Evolutionary conservation across 495 filamentous ascomycete species (phyloP), one percentile per base, ranked within the genome.

Genomic region (Tuber indicum): DNA sequence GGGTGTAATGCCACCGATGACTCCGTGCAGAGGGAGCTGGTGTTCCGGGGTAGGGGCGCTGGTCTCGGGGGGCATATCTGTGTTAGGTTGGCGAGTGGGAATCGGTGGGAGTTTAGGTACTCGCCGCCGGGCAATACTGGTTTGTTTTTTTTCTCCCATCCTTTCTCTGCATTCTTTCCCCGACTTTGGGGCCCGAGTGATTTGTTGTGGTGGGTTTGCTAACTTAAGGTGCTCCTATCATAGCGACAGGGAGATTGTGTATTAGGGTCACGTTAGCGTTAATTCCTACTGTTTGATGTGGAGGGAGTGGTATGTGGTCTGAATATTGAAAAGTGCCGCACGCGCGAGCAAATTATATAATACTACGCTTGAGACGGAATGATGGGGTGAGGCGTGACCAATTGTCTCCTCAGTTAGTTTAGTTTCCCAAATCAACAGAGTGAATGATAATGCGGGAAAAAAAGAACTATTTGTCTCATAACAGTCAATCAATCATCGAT

Each of bases 1-100:
- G 86, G 85, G 69, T 89, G 88, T 77, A 85, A 89, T 81, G 87
- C 86, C 12, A 86, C 86, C 74, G 86, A 86, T 44, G 86, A 86
- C 70, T 81, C 77, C 39, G 75, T 86, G 12, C 87, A 88, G 77
- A 82, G 84, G 26, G 83, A 88, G 74, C 79, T 88, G 42, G 42
- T 75, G 26, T 76, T 83, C 70, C 79, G 17, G 4, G 75, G 46
- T 17, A 72, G 79, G 39, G 78, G 78, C 3, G 73, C 72, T 23
- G 39, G 81, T 10, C 66, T 45, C 14, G 79, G 81, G 4, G 82
- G 77, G 2, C 74, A 81, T 46, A 81, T 83, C n/a, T 83, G 82
- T 49, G 82, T 83, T 21, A 75, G 82, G 44, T 41, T 75, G 47
- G 81, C 82, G 14, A 77, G 76, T 26, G 82, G 82, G 71, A 66